Percentiles rank a stretch among this genome's conserved stretches.
These are phyloP conservation scores for Avicennia marina DNA, from an alignment of 257 asterid species.

Conservation along the genomic window DNA sequence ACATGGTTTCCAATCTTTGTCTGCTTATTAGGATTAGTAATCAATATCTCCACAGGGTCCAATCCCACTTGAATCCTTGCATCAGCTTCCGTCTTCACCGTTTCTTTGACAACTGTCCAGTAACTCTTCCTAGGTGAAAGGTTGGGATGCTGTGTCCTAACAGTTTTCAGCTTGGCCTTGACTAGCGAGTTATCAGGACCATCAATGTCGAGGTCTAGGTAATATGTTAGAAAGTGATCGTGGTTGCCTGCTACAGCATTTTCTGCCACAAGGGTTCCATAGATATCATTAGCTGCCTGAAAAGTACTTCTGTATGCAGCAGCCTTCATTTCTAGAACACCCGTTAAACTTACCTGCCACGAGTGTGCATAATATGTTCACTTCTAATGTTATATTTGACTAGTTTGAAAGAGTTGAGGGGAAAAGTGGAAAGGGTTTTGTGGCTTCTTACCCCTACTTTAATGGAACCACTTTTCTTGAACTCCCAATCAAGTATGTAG, in stretches of 20 bases:
- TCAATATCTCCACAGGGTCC: constrained; percentile 37
- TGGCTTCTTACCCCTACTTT: constrained; percentile 51
- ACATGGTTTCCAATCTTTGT: constrained; percentile 50
- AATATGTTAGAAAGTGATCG: constrained; percentile 60
- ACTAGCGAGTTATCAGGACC: constrained; percentile 45
- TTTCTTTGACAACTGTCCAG: constrained; percentile 51
- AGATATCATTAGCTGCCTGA: constrained; percentile 20
- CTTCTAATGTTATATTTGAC: neutral
- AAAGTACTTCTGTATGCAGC: constrained; percentile 26
- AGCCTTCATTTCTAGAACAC: constrained; percentile 55
- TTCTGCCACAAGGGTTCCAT: constrained; percentile 55
- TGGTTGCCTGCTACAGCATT: constrained; percentile 51
- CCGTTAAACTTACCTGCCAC: constrained; percentile 48
- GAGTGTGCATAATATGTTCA: neutral
- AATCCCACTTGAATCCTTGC: constrained; percentile 35
- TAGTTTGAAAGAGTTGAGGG: too few species aligned
- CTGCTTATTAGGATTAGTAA: constrained; percentile 55
- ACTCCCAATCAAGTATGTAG: constrained; percentile 74
- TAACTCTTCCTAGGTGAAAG: constrained; percentile 62
- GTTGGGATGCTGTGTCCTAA: neutral
- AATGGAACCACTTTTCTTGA: constrained; percentile 67
- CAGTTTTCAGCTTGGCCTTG: constrained; percentile 38
- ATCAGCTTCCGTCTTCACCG: constrained; percentile 38
- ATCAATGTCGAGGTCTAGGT: constrained; percentile 70
- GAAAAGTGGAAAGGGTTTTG: neutral